phyloP scores from a whole-genome alignment of 228 moss, liverwort and hornwort species.

The Sphagnum magellanicum region DNA sequence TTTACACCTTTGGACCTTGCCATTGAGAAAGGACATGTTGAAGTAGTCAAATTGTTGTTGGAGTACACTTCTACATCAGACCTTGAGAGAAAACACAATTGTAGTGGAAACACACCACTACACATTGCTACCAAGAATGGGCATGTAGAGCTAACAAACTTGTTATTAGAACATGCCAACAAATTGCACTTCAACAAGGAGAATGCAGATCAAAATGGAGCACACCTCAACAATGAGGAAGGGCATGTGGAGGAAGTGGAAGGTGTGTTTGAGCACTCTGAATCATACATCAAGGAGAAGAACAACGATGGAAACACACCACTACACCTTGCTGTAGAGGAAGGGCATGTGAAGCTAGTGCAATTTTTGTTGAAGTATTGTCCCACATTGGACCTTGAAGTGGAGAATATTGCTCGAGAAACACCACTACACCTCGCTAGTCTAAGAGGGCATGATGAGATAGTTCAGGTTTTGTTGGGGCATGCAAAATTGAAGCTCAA shows the following conservation, averaged over 20 bases:
- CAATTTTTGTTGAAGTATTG: constrained; percentile 6
- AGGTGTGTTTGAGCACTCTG: constrained; percentile 6
- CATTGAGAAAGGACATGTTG: too few relatives aligned
- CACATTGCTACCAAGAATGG: constrained; percentile 21
- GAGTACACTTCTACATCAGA: too few relatives aligned
- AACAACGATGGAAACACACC: constrained; percentile 21
- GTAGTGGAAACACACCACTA: constrained; percentile 13
- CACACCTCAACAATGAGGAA: too few relatives aligned
- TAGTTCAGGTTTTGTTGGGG: neutral
- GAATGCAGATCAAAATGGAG: too few relatives aligned
- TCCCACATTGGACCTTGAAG: constrained; percentile 7
- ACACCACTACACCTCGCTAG: too few relatives aligned
- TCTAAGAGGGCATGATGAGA: too few relatives aligned
- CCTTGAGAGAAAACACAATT: too few relatives aligned
- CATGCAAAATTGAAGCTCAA: neutral
- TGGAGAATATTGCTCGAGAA: constrained; percentile 13
- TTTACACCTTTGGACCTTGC: too few relatives aligned
- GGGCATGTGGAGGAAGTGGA: constrained; percentile 10
- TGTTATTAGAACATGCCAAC: too few relatives aligned
- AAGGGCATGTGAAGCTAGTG: constrained; percentile 8
- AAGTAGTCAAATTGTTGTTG: too few relatives aligned
- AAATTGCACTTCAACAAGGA: too few relatives aligned
- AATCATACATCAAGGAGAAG: neutral
- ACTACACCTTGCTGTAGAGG: constrained; percentile 21
- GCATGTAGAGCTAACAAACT: too few relatives aligned